Base-by-base conservation (phyloP, 345 rosid species). In the Odontarrhena argentea region DNA sequence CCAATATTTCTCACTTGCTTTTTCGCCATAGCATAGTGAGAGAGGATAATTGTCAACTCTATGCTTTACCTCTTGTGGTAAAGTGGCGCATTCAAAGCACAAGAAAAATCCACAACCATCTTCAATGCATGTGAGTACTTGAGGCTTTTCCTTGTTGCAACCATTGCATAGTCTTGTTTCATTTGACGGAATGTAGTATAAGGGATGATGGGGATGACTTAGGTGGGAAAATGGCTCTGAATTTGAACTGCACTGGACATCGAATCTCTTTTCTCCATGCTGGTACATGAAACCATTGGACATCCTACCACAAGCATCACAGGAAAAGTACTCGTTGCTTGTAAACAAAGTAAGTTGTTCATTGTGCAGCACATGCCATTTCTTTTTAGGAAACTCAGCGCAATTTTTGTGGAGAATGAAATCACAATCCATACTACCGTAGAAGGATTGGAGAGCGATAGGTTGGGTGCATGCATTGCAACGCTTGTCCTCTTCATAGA, bases 1-100 rank as follows among this genome's bases (percentile, higher is more conserved):
- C 56, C 56, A 52, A 28, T 52, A 26, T 28, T 26, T 52, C 6
- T 37, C 56, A 26, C 37, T 52, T 52, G 14, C 37, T 5, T 52
- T 13, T 52, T 28, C 56, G 3, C 18, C 38, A 3, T 41, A 41
- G 3, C 44, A 12, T 41, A 41, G 9, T 8, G n/a, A 8, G 6
- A 41, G 44, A 12, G 44, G 9, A 41, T 41, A 7, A 12, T 41
- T 12, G 6, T 41, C 32, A 18, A 18, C 22, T 1, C 22, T 18
- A 18, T 18, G 22, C 1, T 18, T 18, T 18, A 18, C 22, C 22
- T 18, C 22, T 18, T 18, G 22, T 18, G 22, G 22, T 18, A 18
- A 18, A 18, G 22, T 18, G 22, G 22, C 22, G 22, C 22, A 18
- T 18, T 18, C 22, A 18, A 18, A 18, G 22, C 22, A 18, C 22